Percentiles rank a stretch among this genome's conserved stretches.
Conservation (phyloP, 495 filamentous ascomycete genomes). For the Chaetomium cochliodes region DNA sequence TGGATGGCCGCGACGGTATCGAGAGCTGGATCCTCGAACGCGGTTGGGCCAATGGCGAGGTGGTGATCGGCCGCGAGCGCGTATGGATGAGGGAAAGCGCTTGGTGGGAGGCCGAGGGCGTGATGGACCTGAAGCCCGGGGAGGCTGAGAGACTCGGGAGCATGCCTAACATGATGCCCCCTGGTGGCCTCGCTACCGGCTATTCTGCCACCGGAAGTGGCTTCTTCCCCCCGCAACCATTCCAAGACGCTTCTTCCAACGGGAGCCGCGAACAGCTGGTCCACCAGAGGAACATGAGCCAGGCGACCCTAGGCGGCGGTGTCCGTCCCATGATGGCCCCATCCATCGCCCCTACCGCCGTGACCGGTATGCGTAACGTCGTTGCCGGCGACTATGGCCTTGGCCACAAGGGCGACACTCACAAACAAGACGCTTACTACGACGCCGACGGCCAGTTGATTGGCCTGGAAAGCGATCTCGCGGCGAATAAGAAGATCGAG, state of each 20-base stretch:
- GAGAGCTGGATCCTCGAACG: conserved; percentile 94
- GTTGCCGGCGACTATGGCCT: conserved; percentile 81
- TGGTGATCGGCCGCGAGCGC: conserved; percentile 81
- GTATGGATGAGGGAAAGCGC: conserved; percentile 93
- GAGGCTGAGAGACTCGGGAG: conserved; percentile 41
- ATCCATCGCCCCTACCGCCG: conserved; percentile 70
- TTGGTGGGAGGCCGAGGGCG: conserved; percentile 98
- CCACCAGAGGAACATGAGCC: conserved; percentile 62
- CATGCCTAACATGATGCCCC: conserved; percentile 51
- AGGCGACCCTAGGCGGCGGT: conserved; percentile 47
- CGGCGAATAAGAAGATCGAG: conserved; percentile 71
- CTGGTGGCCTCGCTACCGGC: conserved; percentile 56
- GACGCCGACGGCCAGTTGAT: conserved; percentile 58
- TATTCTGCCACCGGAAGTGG: conserved; percentile 65
- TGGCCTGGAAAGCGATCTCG: conserved; percentile 70
- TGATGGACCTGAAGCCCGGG: conserved; percentile 84
- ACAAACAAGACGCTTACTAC: conserved; percentile 69
- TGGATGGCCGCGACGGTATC: conserved; percentile 87
- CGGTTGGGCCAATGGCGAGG: conserved; percentile 97
- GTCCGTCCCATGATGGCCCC: conserved; percentile 53
- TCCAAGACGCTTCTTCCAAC: conserved; percentile 60
- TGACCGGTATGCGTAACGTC: conserved; percentile 63
- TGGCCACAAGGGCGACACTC: conserved; percentile 78
- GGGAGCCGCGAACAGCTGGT: conserved; percentile 71
- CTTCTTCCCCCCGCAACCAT: conserved; percentile 64